These are phyloP conservation scores for Cordyceps farinosa DNA, from an alignment of 2,329 filamentous ascomycete species.

Conservation along the genomic window DNA sequence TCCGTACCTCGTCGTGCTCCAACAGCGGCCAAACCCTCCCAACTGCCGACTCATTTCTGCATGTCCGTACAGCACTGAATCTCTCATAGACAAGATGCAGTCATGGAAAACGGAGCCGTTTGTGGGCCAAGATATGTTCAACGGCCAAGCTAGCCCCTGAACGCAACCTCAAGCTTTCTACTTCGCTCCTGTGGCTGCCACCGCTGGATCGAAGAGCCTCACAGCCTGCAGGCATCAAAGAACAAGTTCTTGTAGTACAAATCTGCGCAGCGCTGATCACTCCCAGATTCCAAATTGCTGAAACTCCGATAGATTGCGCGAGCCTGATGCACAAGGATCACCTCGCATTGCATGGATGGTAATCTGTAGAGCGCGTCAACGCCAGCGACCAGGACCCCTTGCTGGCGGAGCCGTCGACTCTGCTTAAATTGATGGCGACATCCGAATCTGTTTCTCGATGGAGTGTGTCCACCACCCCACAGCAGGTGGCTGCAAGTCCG, in stretches of 20 bases:
- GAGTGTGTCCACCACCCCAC: background rate
- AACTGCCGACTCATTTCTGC: background rate
- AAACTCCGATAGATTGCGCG: background rate
- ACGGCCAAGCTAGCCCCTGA: background rate
- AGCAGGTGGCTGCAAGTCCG: background rate
- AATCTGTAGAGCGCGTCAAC: background rate
- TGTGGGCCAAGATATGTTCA: background rate
- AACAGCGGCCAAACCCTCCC: background rate
- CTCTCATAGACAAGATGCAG: background rate
- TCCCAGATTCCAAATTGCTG: background rate
- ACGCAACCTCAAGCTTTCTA: background rate
- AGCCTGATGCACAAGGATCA: background rate
- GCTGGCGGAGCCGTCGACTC: background rate
- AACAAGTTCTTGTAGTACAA: background rate
- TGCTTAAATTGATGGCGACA: background rate
- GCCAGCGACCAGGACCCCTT: background rate
- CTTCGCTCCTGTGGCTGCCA: no score
- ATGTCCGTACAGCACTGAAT: background rate
- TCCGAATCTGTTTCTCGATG: background rate
- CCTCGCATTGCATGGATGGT: background rate
- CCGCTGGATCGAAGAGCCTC: background rate
- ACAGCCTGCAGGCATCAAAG: background rate
- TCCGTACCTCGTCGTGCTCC: background rate
- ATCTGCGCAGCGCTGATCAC: background rate
- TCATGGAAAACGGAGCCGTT: background rate